A percentile compares a stretch with the other conserved stretches of the same genome.
These are phyloP conservation scores for Scutellaria minor DNA, from an alignment of 257 asterid species.

Conservation along the genomic window DNA sequence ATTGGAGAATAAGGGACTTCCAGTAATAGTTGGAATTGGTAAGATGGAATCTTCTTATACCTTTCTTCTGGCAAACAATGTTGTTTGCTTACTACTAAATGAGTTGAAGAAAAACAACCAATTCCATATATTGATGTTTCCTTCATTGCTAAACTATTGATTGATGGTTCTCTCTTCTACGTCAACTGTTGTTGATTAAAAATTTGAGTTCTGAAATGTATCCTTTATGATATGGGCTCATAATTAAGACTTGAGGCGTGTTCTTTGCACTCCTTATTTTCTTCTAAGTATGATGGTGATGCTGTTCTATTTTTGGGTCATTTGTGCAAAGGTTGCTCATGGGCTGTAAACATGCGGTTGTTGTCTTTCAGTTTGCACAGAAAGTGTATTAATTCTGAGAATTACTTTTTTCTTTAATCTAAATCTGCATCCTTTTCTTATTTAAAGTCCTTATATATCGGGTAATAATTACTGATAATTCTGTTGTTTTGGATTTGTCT, in stretches of 20 bases:
- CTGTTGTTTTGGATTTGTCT: conserved; percentile 27
- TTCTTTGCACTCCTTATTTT: not conserved
- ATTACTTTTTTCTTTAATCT: not conserved
- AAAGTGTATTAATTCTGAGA: not conserved
- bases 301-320: not conserved
- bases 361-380: conserved; percentile 24
- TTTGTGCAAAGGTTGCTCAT: not conserved
- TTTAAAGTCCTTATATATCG: conserved; percentile 13
- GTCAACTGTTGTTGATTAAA: not conserved
- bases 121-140: not conserved
- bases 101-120: conserved; percentile 5
- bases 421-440: conserved; percentile 21
- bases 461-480: conserved; percentile 4
- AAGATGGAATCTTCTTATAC: conserved; percentile 39
- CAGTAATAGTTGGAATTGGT: conserved; percentile 98
- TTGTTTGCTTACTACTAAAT: conserved; percentile 18
- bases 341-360: conserved; percentile 17
- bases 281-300: not conserved
- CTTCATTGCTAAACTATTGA: not conserved
- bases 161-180: not conserved
- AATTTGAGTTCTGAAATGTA: not conserved
- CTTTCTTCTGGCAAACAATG: conserved; percentile 8
- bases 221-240: not conserved
- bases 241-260: not conserved
- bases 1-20: conserved; percentile 94